These are phyloP conservation scores for Russula sp. DNA, from an alignment of 768 basidiomycete species.

Conservation along the genomic window DNA sequence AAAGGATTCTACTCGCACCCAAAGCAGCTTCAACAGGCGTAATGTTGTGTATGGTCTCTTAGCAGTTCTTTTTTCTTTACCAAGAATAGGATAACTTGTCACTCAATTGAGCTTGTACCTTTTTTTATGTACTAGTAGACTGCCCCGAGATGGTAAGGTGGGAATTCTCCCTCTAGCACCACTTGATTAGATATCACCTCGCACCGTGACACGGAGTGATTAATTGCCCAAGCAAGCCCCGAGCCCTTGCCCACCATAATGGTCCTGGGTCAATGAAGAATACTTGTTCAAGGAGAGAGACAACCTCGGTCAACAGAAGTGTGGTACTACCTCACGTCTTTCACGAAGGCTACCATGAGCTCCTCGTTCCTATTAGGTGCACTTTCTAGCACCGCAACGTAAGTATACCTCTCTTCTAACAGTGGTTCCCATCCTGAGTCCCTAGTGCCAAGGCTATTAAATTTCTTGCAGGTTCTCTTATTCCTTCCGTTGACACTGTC, in stretches of 20 bases:
- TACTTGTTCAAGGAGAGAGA: background rate
- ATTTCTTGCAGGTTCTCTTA: constrained; percentile 72
- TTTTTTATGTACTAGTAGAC: background rate
- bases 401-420: constrained; percentile 1
- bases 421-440: constrained; percentile 13
- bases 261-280: background rate
- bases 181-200: no score
- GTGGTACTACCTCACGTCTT: background rate
- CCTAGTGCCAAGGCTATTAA: constrained; percentile 50
- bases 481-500: constrained; percentile 82
- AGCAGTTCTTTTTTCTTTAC: background rate
- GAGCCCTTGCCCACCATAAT: constrained; percentile 3
- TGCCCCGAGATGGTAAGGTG: background rate
- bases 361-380: constrained; percentile 65
- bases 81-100: background rate
- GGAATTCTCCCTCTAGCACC: no score
- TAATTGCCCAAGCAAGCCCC: background rate
- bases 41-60: background rate
- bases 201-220: no score
- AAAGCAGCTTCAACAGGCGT: constrained; percentile 16
- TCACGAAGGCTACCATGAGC: constrained; percentile 34
- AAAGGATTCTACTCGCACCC: constrained; percentile 71
- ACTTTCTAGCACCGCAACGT: constrained; percentile 52
- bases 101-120: background rate
- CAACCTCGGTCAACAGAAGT: background rate